Percentiles rank a stretch among this genome's conserved stretches.
These are phyloP conservation scores for Teunomyces barrocoloradensis DNA, from an alignment of 805 yeast species.

Conservation along the genomic window DNA sequence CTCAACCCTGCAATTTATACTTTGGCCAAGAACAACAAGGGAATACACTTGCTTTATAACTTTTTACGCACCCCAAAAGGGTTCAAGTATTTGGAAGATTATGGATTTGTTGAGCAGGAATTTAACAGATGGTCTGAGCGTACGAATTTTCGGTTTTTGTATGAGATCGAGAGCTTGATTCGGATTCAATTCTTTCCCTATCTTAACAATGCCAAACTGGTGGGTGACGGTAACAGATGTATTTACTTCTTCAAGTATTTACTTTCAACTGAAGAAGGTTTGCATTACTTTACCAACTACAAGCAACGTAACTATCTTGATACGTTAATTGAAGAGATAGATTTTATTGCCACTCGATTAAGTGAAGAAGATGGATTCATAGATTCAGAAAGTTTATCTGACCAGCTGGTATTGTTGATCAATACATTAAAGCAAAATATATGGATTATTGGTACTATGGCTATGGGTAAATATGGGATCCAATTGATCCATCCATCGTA, in stretches of 20 bases:
- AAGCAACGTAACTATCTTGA: slow-evolving; percentile 45
- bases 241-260: slow-evolving; percentile 75
- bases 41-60: slow-evolving; percentile 52
- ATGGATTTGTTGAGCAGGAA: slow-evolving; percentile 62
- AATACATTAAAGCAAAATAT: slow-evolving; percentile 62
- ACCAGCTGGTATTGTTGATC: slow-evolving; percentile 26
- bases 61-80: slow-evolving; percentile 69
- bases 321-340: slow-evolving; percentile 24
- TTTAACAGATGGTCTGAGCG: slow-evolving; percentile 64
- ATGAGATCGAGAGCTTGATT: slow-evolving; percentile 44
- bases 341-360: slow-evolving; percentile 13
- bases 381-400: slow-evolving; percentile 17
- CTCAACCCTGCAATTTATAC: slow-evolving; percentile 54
- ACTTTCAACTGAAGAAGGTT: slow-evolving; percentile 79
- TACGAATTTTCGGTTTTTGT: slow-evolving; percentile 33
- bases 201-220: neutral
- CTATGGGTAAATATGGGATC: slow-evolving; percentile 69
- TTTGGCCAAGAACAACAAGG: slow-evolving; percentile 23
- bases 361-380: slow-evolving; percentile 12
- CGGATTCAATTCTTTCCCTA: slow-evolving; percentile 5
- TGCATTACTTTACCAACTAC: slow-evolving; percentile 48
- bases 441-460: slow-evolving; percentile 87
- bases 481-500: slow-evolving; percentile 36
- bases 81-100: slow-evolving; percentile 55
- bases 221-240: neutral